Conservation (phyloP, 1,284 basidiomycete species). For the Coniferiporia sulphurascens region DNA sequence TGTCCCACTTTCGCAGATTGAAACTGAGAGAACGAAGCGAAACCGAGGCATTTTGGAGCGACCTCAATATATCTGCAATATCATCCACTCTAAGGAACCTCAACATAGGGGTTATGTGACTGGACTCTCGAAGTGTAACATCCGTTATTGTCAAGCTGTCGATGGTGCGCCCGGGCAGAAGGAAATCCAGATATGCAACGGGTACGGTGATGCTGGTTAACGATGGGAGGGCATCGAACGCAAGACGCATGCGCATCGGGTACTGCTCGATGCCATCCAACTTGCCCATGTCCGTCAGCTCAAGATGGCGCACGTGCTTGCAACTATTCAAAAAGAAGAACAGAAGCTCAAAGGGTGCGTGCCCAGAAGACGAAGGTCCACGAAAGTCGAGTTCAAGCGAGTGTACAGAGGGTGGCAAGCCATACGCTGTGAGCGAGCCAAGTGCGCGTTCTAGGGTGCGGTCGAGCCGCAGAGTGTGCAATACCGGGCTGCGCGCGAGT, state of each 20-base stretch:
- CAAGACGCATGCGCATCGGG: constrained; percentile 5
- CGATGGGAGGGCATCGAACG: constrained; percentile 4
- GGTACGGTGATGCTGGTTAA: constrained; percentile 14
- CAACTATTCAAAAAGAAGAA: constrained; percentile 13
- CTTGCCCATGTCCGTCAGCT: constrained; percentile 17
- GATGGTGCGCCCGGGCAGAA: constrained; percentile 10
- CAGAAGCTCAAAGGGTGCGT: constrained; percentile 1
- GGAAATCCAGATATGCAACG: constrained; percentile 5
- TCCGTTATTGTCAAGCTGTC: constrained; percentile 13
- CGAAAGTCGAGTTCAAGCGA: constrained; percentile 16
- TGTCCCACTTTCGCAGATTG: constrained; percentile 16
- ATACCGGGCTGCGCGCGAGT: constrained; percentile 8
- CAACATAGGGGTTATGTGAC: neutral
- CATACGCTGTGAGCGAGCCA: constrained; percentile 7
- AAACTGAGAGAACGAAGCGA: constrained; percentile 14
- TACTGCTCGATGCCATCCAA: constrained; percentile 6
- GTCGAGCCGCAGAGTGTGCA: constrained; percentile 10
- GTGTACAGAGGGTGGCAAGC: constrained; percentile 12
- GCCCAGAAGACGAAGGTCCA: neutral
- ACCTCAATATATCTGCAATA: constrained; percentile 2
- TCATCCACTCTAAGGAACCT: constrained; percentile 10
- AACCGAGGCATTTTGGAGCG: neutral
- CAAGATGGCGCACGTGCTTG: constrained; percentile 7
- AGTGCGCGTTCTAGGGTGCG: constrained; percentile 10
- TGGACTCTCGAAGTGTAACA: neutral